Evolutionary conservation across 192 early-diverging fungal species (phyloP), one percentile per base, ranked within the genome.

Genomic region (Coemansia sp.): DNA sequence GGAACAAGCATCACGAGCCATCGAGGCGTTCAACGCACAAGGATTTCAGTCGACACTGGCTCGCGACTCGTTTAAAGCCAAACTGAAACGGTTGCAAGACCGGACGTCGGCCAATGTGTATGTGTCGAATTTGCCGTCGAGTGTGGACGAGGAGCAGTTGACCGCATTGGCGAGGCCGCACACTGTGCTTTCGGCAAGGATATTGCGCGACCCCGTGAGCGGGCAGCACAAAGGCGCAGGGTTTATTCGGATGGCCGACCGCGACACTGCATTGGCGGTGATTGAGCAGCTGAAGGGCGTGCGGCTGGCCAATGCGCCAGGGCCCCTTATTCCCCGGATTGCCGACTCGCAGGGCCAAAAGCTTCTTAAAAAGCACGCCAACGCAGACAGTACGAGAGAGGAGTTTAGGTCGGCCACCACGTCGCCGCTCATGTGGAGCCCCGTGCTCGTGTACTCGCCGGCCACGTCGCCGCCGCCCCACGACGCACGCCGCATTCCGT

Each of bases 281-380:
- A 94, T 94, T 56, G 84, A 88, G 8, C 73, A 68, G 50, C 87
- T 88, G 61, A 86, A 88, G 63, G 83, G 84, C 6, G 66, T 84
- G 38, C 69, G 70, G 11, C 72, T 92, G 38, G 75, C 83, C 17
- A 87, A 86, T 40, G 75, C 82, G 1, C 78, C 76, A 20, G 87
- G 82, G 11, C 86, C 90, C 18, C 57, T 93, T 31, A 86, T 89
- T 59, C 87, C 91, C 20, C 85, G 91, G 1, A 91, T 93, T 54
- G 90, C 91, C 4, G 91, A 92, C 56, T 89, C 87, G 3, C 68
- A 83, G 23, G 89, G 87, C 17, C 91, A 93, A 58, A 93, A 93
- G 73, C 82, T 85, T 40, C 67, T 93, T 23, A 93, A 93, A 66
- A 84, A 82, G 20, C 87, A 84, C 79, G 37, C 87, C 85, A 44